Percentiles rank a stretch among this genome's conserved stretches.
These are phyloP conservation scores for Lolium rigidum DNA, from an alignment of 176 grass and related monocot genomes.

Conservation along the genomic window DNA sequence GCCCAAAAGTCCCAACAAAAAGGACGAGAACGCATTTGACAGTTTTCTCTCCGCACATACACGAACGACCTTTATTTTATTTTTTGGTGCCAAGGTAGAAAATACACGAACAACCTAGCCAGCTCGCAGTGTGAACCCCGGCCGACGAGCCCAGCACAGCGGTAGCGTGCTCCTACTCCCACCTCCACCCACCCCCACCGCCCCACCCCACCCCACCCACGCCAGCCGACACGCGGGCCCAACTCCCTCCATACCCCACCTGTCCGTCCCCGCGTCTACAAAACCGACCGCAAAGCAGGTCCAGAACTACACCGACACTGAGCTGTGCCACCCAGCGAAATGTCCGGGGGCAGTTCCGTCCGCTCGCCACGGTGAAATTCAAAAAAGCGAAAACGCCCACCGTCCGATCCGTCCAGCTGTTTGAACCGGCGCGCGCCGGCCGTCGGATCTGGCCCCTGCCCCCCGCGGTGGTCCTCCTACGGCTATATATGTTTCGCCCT, in stretches of 20 bases:
- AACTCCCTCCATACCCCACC: background rate
- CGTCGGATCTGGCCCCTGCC: slow-evolving; percentile 8
- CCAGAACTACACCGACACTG: slow-evolving; percentile 15
- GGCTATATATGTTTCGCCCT: slow-evolving; percentile 33
- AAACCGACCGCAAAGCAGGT: background rate
- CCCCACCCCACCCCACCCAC: background rate
- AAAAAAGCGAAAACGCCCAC: background rate
- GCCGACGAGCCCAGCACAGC: slow-evolving; percentile 14
- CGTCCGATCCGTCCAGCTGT: background rate
- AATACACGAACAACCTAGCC: background rate
- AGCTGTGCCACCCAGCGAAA: background rate
- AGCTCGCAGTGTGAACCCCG: background rate
- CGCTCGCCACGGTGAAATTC: background rate
- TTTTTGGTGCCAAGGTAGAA: no score
- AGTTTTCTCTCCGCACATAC: no score
- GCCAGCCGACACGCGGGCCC: background rate
- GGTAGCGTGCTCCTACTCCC: background rate
- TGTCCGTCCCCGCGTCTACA: background rate
- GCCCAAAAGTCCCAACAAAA: no score
- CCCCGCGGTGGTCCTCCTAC: background rate
- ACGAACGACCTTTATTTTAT: no score
- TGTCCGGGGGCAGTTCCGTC: slow-evolving; percentile 18
- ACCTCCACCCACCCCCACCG: background rate
- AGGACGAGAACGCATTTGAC: no score
- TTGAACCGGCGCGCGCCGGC: background rate